These are phyloP conservation scores for Canna indica DNA, from an alignment of 176 grass and related monocot genomes.

Conservation along the genomic window DNA sequence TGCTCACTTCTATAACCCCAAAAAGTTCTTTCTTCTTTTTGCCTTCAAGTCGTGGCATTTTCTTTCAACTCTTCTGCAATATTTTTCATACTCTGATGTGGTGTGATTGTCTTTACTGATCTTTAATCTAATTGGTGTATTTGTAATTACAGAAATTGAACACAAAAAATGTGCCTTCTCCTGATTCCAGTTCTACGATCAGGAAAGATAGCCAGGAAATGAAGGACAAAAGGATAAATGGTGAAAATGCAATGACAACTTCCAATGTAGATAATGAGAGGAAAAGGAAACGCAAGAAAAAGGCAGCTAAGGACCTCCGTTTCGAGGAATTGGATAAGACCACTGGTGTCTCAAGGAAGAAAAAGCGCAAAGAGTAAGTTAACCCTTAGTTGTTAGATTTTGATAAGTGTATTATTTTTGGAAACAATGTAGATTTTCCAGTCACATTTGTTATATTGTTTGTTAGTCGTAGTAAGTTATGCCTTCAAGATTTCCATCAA, in stretches of 20 bases:
- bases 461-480: not conserved
- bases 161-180: constrained; percentile 12
- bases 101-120: not conserved
- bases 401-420: not conserved
- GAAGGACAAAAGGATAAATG: not conserved
- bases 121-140: not conserved
- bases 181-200: not conserved
- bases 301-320: constrained; percentile 49
- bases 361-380: constrained; percentile 79
- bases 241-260: not conserved
- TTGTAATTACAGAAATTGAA: constrained; percentile 30
- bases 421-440: not conserved
- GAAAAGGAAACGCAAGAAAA: constrained; percentile 40
- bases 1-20: not conserved
- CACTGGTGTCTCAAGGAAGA: constrained; percentile 43
- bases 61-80: not conserved
- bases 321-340: constrained; percentile 58
- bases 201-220: constrained; percentile 11
- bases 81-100: not conserved
- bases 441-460: not conserved
- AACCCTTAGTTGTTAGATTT: not conserved
- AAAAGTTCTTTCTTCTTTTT: not conserved
- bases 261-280: constrained; percentile 3
- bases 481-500: not conserved
- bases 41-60: not conserved